Conservation (phyloP, 2,329 filamentous ascomycete genomes). For the Phialophora tarda region DNA sequence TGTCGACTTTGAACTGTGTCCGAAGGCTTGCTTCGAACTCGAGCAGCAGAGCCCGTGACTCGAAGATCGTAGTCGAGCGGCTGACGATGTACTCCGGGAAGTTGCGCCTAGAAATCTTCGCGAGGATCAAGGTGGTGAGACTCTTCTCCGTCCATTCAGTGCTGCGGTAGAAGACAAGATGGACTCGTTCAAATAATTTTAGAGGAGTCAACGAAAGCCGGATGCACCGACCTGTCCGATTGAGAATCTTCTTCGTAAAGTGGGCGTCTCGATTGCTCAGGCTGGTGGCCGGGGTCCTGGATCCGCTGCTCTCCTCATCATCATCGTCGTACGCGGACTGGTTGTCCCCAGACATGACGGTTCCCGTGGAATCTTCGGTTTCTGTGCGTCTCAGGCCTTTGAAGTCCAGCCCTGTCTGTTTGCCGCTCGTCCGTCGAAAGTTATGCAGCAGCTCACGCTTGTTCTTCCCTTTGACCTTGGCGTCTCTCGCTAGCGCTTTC, state of each 20-base stretch:
- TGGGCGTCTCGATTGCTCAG: constrained; percentile 70
- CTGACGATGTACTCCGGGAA: constrained; percentile 92
- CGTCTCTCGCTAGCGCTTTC: constrained; percentile 81
- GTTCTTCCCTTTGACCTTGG: constrained; percentile 83
- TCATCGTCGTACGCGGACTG: constrained; percentile 42
- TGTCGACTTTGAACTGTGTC: constrained; percentile 81
- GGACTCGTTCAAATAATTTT: constrained; percentile 89
- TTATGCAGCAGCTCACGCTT: constrained; percentile 79
- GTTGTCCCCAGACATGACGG: constrained; percentile 41
- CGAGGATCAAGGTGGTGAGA: constrained; percentile 89
- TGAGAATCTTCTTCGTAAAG: constrained; percentile 77
- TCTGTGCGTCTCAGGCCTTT: constrained; percentile 69
- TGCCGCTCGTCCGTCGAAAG: constrained; percentile 74
- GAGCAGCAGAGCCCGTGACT: constrained; percentile 73
- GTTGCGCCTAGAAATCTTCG: constrained; percentile 83
- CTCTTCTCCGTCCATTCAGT: constrained; percentile 98
- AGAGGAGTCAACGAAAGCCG: constrained; percentile 74
- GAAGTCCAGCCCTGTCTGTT: constrained; percentile 76
- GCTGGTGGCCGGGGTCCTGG: constrained; percentile 37
- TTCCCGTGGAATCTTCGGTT: constrained; percentile 58
- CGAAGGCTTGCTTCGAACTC: constrained; percentile 89
- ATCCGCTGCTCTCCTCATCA: constrained; percentile 47
- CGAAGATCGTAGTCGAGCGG: constrained; percentile 85
- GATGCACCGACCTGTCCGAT: constrained; percentile 80
- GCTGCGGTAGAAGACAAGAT: constrained; percentile 93